Evolutionary conservation across 2,329 filamentous ascomycete species (phyloP).

Genomic region (Penicillium brasilianum): DNA sequence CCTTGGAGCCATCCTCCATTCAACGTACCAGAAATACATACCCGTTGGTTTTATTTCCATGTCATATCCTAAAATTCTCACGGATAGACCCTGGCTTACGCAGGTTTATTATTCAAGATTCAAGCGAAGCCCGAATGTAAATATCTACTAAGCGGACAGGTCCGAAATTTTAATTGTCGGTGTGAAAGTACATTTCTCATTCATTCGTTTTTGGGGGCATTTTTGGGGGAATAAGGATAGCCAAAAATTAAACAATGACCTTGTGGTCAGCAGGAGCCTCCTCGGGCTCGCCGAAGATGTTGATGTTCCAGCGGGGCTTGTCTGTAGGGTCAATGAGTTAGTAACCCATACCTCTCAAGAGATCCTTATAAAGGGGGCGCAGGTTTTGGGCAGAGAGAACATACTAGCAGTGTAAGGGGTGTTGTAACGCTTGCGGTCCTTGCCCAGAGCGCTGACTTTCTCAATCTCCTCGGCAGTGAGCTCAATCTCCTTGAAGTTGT

Average conservation of each 20-base stretch:
- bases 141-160: background rate
- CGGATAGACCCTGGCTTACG: background rate
- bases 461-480: conserved; percentile 45
- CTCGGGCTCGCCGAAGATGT: conserved; percentile 61
- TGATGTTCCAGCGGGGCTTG: conserved; percentile 61
- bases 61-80: background rate
- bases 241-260: conserved; percentile 45
- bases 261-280: conserved; percentile 58
- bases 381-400: too few relatives aligned
- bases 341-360: background rate
- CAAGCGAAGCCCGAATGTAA: too few relatives aligned
- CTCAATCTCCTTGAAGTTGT: conserved; percentile 51
- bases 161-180: background rate
- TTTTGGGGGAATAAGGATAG: background rate
- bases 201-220: conserved; percentile 21
- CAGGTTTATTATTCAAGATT: background rate
- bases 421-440: conserved; percentile 45
- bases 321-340: conserved; percentile 40
- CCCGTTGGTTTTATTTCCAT: too few relatives aligned
- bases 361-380: background rate
- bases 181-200: conserved; percentile 23
- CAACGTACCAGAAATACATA: too few relatives aligned
- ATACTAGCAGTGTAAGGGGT: conserved; percentile 39
- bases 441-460: conserved; percentile 41
- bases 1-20: too few relatives aligned